Conservation (phyloP, 2,329 filamentous ascomycete genomes). For the Trichophyton mentagrophytes region DNA sequence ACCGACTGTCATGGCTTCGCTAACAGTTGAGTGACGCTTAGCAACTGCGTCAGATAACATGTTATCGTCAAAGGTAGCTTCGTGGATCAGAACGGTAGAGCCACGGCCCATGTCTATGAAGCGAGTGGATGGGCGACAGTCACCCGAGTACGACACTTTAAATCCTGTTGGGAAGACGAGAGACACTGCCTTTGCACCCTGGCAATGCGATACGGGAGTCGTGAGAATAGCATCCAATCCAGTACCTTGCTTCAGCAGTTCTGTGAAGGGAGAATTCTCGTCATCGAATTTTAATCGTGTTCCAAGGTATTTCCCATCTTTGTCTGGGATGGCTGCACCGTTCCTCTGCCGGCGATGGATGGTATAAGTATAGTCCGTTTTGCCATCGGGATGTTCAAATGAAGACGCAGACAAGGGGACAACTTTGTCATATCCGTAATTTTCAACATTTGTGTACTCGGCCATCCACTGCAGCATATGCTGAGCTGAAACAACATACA, state of each 20-base stretch:
- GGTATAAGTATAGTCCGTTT: slow-evolving; percentile 4
- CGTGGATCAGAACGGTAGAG: slow-evolving; percentile 78
- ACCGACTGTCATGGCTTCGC: slow-evolving; percentile 70
- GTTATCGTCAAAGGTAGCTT: slow-evolving; percentile 91
- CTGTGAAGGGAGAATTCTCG: slow-evolving; percentile 17
- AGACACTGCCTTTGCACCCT: slow-evolving; percentile 60
- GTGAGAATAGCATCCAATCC: slow-evolving; percentile 56
- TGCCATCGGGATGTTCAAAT: slow-evolving; percentile 19
- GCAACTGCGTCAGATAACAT: slow-evolving; percentile 61
- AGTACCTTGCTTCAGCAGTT: slow-evolving; percentile 38
- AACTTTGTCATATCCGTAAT: slow-evolving; percentile 53
- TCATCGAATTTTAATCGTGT: slow-evolving; percentile 20
- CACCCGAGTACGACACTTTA: slow-evolving; percentile 84
- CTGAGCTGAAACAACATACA: slow-evolving; percentile 56
- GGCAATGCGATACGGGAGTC: slow-evolving; percentile 63
- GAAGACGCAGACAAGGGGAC: slow-evolving; percentile 36
- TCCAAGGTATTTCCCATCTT: slow-evolving; percentile 10
- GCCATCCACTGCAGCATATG: slow-evolving; percentile 63
- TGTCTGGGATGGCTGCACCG: neutral
- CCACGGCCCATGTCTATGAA: slow-evolving; percentile 61
- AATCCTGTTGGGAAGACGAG: slow-evolving; percentile 68
- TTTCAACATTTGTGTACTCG: slow-evolving; percentile 68
- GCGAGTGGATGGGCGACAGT: slow-evolving; percentile 63
- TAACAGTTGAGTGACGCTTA: slow-evolving; percentile 84
- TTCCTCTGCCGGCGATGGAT: slow-evolving; percentile 8